Base-by-base conservation (phyloP, 805 yeast genomes). In the Kluyveromyces starmeri region DNA sequence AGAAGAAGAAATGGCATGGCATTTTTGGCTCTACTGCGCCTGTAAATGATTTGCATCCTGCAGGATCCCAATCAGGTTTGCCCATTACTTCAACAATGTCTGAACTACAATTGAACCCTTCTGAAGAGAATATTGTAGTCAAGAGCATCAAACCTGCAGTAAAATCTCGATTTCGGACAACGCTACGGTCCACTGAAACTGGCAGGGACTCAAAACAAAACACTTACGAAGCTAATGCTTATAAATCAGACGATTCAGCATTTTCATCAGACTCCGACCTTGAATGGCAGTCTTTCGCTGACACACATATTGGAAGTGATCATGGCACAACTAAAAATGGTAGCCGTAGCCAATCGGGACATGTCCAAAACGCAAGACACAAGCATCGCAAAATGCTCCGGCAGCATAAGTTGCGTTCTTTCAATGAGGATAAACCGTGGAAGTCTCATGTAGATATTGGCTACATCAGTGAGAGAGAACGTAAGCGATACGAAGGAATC, bases 391-490 rank as follows among this genome's bases (percentile, higher is more conserved):
- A 12, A 33, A 33, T 25, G n/a, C 15, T 31, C 4, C 19, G 34
- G n/a, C n/a, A 27, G 6, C 28, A 32, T 17, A 24, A 33, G 20
- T 62, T 62, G 37, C 50, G 63, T 12, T 55, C 57, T 18, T 86
- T 88, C 56, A 80, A 88, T 51, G 94, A 81, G 48, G 83, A 82
- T 40, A 85, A 86, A 56, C 97, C 97, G 0, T 86, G 96, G 96
- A 86, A 88, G 48, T 77, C 79, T 48, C 96, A 85, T 57, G 65
- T 64, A 20, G 82, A 75, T 40, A 64, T 76, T 5, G 52, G 64
- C 43, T 54, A 62, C 26, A 60, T 67, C n/a, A 65, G 71, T 1
- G 76, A 72, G 28, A 69, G 64, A 28, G 97, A 92, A 53, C 68
- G 83, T 39, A 86, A 86, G 52, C 61, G 97, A 24, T 92, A 89